Conservation (phyloP, 768 basidiomycete genomes). For the Boletus rubroflammeus region DNA sequence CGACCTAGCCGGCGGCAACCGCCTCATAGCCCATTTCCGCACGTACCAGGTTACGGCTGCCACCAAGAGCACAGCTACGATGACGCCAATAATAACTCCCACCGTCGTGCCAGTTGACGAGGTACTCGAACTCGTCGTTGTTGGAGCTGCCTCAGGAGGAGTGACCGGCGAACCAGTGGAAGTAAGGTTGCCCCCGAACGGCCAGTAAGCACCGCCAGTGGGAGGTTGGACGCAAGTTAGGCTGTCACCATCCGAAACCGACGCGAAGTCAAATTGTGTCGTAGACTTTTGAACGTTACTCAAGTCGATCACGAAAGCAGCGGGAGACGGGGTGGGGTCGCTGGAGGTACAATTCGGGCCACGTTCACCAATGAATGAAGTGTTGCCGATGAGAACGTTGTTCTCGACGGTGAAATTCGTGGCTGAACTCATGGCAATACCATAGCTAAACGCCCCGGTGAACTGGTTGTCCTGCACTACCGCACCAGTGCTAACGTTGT, state of each 20-base stretch:
- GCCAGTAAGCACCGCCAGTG: slow-evolving; percentile 68
- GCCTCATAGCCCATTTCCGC: slow-evolving; percentile 44
- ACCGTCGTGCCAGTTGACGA: slow-evolving; percentile 31
- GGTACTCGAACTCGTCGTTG: slow-evolving; percentile 12
- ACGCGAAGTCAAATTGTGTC: slow-evolving; percentile 51
- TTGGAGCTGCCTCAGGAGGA: slow-evolving; percentile 11
- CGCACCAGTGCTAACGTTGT: slow-evolving; percentile 53
- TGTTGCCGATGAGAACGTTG: slow-evolving; percentile 63
- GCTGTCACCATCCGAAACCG: slow-evolving; percentile 49
- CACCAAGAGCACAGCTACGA: slow-evolving; percentile 42
- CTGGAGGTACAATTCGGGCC: slow-evolving; percentile 60
- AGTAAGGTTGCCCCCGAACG: slow-evolving; percentile 52
- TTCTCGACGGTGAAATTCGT: slow-evolving; percentile 61
- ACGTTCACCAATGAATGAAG: slow-evolving; percentile 66
- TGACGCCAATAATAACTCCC: slow-evolving; percentile 51
- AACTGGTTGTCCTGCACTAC: slow-evolving; percentile 54
- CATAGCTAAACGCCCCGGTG: slow-evolving; percentile 71
- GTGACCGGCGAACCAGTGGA: slow-evolving; percentile 21
- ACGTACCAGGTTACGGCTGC: slow-evolving; percentile 44
- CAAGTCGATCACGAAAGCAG: slow-evolving; percentile 56
- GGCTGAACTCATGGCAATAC: slow-evolving; percentile 61
- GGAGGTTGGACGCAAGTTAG: slow-evolving; percentile 70
- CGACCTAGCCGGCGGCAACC: slow-evolving; percentile 18
- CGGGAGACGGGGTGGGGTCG: slow-evolving; percentile 49
- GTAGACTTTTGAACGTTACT: slow-evolving; percentile 39